Conservation (phyloP, 2,329 filamentous ascomycete genomes). For the Samsoniella hepiali region DNA sequence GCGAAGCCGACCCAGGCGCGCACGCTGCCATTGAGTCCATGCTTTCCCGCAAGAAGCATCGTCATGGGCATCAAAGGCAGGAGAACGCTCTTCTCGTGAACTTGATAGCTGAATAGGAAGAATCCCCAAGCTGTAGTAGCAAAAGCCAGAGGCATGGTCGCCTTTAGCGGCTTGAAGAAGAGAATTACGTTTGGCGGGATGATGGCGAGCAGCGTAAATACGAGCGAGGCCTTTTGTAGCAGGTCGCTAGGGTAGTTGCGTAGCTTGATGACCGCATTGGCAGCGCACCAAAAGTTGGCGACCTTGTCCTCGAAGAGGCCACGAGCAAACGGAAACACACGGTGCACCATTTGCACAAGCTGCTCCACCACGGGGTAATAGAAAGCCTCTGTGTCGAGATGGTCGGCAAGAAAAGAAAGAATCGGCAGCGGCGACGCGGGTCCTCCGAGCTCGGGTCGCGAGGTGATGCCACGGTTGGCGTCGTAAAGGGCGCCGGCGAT, state of each 20-base stretch:
- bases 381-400: constrained; percentile 61
- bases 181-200: constrained; percentile 75
- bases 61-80: constrained; percentile 94
- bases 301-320: constrained; percentile 98
- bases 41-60: constrained; percentile 71
- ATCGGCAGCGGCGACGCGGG: constrained; percentile 61
- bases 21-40: constrained; percentile 71
- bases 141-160: constrained; percentile 74
- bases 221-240: constrained; percentile 73
- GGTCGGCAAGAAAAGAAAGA: constrained; percentile 54
- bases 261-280: constrained; percentile 87
- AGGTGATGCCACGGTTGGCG: constrained; percentile 58
- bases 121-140: constrained; percentile 91
- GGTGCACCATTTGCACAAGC: constrained; percentile 77
- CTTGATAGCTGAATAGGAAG: constrained; percentile 96
- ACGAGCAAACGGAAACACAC: constrained; percentile 94
- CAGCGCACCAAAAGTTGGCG: constrained; percentile 94
- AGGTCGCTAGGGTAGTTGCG: constrained; percentile 66
- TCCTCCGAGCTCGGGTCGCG: constrained; percentile 54
- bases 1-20: constrained; percentile 95
- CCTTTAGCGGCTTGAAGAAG: constrained; percentile 72
- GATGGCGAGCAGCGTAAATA: constrained; percentile 72
- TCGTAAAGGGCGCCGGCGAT: constrained; percentile 70
- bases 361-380: constrained; percentile 77
- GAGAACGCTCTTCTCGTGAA: constrained; percentile 96